Conservation (phyloP, 345 rosid genomes). For the Boechera stricta region DNA sequence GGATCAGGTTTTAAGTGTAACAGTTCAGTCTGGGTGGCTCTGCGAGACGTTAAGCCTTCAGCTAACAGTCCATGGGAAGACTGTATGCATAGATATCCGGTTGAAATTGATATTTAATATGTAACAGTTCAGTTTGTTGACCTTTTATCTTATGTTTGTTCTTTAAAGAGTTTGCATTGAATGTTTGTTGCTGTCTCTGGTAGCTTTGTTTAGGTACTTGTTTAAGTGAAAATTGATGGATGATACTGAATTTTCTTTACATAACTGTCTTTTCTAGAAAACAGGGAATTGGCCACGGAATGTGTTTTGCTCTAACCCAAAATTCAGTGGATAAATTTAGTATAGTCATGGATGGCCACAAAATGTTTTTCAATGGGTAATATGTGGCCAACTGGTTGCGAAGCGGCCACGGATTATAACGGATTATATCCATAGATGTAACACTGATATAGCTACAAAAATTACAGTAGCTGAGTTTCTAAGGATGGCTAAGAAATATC, state of each 20-base stretch:
- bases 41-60: slow-evolving; percentile 50
- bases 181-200: not conserved
- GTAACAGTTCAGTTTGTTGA: not conserved
- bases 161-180: not conserved
- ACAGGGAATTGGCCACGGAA: not conserved
- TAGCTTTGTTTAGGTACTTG: not conserved
- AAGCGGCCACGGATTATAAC: not conserved
- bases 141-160: slow-evolving; percentile 6
- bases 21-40: slow-evolving; percentile 63
- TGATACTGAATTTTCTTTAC: not conserved
- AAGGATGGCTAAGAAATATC: not conserved
- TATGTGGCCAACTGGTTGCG: not conserved
- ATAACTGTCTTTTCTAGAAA: not conserved
- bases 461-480: not conserved
- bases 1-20: slow-evolving; percentile 87
- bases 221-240: slow-evolving; percentile 1
- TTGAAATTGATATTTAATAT: slow-evolving; percentile 39
- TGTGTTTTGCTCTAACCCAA: not conserved
- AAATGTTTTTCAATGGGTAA: not conserved
- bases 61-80: slow-evolving; percentile 68
- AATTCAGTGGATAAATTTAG: not conserved
- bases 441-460: not conserved
- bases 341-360: not conserved
- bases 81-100: slow-evolving; percentile 50
- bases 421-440: not conserved